Percentiles rank a stretch among this genome's conserved stretches.
Conservation (phyloP, 169 alveolate genomes). For the Neospora caninum region DNA sequence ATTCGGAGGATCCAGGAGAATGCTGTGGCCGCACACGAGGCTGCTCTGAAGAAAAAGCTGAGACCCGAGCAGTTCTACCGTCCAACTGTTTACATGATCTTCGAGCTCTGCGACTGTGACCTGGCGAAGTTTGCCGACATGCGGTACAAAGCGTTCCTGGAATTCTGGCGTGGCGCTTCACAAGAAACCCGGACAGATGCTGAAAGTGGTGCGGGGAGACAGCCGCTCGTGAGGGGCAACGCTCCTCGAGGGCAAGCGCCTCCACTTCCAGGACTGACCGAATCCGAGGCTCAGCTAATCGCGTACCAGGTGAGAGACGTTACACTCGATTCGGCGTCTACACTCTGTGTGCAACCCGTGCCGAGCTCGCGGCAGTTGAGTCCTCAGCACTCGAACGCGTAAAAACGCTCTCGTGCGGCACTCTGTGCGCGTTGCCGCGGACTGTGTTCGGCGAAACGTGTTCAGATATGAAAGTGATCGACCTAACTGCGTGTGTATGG, state of each 20-base stretch:
- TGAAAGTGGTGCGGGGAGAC: not conserved
- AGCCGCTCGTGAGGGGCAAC: not conserved
- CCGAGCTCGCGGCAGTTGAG: too few species aligned
- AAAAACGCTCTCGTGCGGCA: too few species aligned
- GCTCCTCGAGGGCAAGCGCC: not conserved
- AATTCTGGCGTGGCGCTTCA: not conserved
- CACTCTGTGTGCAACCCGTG: too few species aligned
- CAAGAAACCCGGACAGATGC: not conserved
- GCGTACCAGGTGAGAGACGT: slow-evolving; percentile 53
- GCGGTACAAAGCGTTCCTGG: not conserved
- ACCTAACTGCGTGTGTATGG: too few species aligned
- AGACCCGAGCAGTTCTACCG: not conserved
- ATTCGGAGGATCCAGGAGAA: not conserved
- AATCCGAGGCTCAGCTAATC: slow-evolving; percentile 34
- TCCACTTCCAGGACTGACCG: slow-evolving; percentile 20
- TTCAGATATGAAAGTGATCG: too few species aligned
- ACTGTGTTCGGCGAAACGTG: too few species aligned
- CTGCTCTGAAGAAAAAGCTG: not conserved
- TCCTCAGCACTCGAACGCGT: too few species aligned
- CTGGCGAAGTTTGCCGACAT: slow-evolving; percentile 19
- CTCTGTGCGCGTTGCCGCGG: too few species aligned
- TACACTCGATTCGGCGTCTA: too few species aligned
- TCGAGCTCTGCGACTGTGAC: slow-evolving; percentile 51
- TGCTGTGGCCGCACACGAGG: slow-evolving; percentile 21
- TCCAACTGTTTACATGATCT: slow-evolving; percentile 37